A percentile compares a stretch with the other conserved stretches of the same genome.
phyloP scores from a whole-genome alignment of 257 asterid genomes.

The Haberlea rhodopensis region DNA sequence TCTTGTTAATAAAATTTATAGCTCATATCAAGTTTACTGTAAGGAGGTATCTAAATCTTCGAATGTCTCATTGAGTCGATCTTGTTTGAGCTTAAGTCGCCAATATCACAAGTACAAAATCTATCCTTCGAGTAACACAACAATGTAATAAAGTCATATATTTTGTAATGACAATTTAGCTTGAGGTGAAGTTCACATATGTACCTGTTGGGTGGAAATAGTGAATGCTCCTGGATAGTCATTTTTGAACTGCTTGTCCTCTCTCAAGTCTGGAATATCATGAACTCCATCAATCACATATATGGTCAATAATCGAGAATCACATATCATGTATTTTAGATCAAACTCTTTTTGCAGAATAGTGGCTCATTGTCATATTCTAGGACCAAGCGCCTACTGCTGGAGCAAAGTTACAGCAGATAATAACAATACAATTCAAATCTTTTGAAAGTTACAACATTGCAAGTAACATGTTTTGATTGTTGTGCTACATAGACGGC shows the following conservation, averaged over 20 bases:
- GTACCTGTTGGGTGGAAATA: slow-evolving; percentile 74
- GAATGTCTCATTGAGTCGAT: background rate
- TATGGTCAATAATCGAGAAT: background rate
- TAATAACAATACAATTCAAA: too few species aligned
- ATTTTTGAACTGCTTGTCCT: slow-evolving; percentile 73
- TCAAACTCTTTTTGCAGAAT: background rate
- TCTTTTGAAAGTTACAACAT: too few species aligned
- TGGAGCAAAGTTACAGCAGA: too few species aligned
- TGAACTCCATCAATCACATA: slow-evolving; percentile 1
- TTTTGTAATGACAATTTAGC: background rate
- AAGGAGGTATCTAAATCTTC: background rate
- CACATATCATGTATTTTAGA: background rate
- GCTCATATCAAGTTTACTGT: background rate
- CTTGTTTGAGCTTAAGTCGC: background rate
- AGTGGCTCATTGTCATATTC: background rate
- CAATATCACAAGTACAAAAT: background rate
- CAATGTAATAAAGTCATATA: too few species aligned
- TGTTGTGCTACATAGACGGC: background rate
- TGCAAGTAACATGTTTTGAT: too few species aligned
- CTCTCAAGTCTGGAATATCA: slow-evolving; percentile 61
- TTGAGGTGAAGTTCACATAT: slow-evolving; percentile 1
- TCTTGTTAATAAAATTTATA: background rate
- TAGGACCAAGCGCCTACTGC: too few species aligned
- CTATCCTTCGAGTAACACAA: too few species aligned
- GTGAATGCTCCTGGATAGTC: slow-evolving; percentile 87